Evolutionary conservation across 371 early-diverging fungal genomes (phyloP).

Genomic region (Apophysomyces trapeziformis): DNA sequence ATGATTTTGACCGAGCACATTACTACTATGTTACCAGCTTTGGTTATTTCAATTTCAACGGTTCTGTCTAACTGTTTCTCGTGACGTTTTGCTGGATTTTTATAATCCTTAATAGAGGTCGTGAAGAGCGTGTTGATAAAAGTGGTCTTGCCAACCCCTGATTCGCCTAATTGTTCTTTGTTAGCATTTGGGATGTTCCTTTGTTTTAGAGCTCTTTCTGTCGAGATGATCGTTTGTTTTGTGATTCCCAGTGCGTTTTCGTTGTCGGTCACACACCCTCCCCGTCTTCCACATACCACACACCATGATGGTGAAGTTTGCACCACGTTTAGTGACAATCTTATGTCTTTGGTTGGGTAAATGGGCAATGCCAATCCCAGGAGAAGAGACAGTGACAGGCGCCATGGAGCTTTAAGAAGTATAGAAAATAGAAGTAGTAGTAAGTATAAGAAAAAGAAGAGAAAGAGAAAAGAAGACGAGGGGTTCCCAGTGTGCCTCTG

Average conservation of each 20-base stretch:
- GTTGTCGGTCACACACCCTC: not conserved
- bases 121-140: constrained; percentile 89
- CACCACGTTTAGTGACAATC: constrained; percentile 89
- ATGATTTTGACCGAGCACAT: not conserved
- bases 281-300: constrained; percentile 71
- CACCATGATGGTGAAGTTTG: constrained; percentile 93
- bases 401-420: constrained; percentile 15
- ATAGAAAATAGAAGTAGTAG: not conserved
- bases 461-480: not conserved
- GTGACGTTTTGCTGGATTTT: constrained; percentile 56
- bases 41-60: constrained; percentile 78
- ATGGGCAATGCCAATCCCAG: constrained; percentile 92
- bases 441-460: constrained; percentile 1
- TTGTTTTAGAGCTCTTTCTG: not conserved
- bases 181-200: not conserved
- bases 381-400: constrained; percentile 46
- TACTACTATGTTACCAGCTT: constrained; percentile 23
- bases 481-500: not conserved
- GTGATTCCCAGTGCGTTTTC: not conserved
- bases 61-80: constrained; percentile 68
- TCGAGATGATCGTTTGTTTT: constrained; percentile 9
- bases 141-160: constrained; percentile 74
- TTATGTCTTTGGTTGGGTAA: constrained; percentile 96
- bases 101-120: constrained; percentile 69
- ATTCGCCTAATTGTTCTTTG: constrained; percentile 24